These are phyloP conservation scores for Komagataella ulmi DNA, from an alignment of 805 yeast species.

Conservation along the genomic window DNA sequence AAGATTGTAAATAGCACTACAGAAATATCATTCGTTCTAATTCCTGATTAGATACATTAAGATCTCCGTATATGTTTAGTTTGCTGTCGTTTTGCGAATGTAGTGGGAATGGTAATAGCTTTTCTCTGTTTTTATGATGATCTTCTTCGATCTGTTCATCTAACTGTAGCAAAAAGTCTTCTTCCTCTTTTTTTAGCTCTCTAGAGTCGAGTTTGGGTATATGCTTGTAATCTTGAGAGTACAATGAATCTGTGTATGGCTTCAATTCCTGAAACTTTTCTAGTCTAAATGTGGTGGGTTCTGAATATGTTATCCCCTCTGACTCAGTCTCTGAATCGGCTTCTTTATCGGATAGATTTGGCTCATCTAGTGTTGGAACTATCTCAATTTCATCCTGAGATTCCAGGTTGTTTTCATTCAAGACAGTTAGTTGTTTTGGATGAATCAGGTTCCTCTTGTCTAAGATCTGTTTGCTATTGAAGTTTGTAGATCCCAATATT, in stretches of 20 bases:
- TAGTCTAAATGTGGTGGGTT: neutral
- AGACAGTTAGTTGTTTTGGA: neutral
- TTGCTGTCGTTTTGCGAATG: neutral
- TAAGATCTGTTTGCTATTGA: neutral
- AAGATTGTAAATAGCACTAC: neutral
- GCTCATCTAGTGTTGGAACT: neutral
- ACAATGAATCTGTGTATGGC: neutral
- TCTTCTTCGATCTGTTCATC: neutral
- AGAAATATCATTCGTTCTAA: neutral
- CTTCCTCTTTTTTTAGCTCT: neutral
- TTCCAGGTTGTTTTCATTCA: neutral
- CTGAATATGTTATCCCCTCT: neutral
- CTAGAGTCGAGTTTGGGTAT: neutral
- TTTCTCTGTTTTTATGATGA: neutral
- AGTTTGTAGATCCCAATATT: neutral
- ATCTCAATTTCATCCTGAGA: neutral
- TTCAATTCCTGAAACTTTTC: neutral
- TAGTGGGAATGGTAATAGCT: neutral
- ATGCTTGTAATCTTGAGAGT: neutral
- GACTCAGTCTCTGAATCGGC: neutral
- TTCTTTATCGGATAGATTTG: neutral
- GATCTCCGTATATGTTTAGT: neutral
- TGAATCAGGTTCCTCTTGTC: neutral
- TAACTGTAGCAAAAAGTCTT: neutral
- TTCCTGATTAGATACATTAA: neutral